Base-by-base conservation (phyloP, 306 rosid species). In the Rosa multiflora region DNA sequence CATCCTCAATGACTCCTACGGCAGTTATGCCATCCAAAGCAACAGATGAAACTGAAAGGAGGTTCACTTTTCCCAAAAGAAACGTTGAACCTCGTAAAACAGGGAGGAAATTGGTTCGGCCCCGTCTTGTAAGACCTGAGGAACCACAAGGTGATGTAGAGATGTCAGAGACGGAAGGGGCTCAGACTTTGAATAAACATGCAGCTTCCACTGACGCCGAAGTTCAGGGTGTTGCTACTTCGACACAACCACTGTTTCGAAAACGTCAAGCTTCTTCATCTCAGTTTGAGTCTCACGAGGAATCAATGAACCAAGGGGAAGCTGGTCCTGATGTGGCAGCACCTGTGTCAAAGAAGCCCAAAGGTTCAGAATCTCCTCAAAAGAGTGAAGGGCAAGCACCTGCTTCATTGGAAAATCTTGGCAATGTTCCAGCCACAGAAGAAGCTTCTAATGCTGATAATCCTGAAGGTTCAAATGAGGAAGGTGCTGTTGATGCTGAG, bases 61-160 rank as follows among this genome's bases (percentile, higher is more conserved):
- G 86, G 73, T 37, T 32, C n/a, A 32, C 81, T 56, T 51, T 86
- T 15, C 71, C 86, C 12, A 88, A 86, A 81, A 46, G 87, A 58
- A 79, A 47, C 75, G 72, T 76, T 35, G 99, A 94, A 88, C 80
- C 89, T 13, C 99, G 99, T 52, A 90, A 86, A 81, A 5, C 74
- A 11, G 91, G 82, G 35, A 89, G 98, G 86, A 95, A 46, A 82
- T 81, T 95, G 87, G 93, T 93, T 44, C 79, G 99, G 83, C 98
- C 98, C 39, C 92, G 87, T 29, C 89, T 93, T 70, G 81, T 70
- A 15, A 91, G 84, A 80, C 90, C 85, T 17, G 95, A 87, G 51
- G 96, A 90, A 76, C 87, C 89, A 39, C 99, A 85, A 70, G 91
- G 89, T 74, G 99, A 93, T 76, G 72, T 71, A 32, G 99, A 91